phyloP scores from a whole-genome alignment of 163 green algal species.

The Scenedesmus sp. region DNA sequence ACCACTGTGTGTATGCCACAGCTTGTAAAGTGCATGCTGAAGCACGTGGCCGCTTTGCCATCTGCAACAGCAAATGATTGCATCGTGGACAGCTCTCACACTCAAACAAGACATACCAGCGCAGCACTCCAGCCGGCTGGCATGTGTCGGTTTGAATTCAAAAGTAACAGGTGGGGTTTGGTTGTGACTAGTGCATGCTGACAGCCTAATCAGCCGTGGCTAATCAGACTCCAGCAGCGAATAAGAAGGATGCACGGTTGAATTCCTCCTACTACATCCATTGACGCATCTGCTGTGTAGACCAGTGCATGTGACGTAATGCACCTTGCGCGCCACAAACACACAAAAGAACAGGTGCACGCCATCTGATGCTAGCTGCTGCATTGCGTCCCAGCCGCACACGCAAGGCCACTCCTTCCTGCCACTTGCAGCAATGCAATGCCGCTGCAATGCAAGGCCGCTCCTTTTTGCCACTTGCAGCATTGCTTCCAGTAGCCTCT shows the following conservation, averaged over 20 bases:
- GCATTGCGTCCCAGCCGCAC: too few relatives aligned
- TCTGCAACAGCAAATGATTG: background rate
- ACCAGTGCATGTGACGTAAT: too few relatives aligned
- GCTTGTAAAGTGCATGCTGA: background rate
- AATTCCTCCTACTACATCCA: background rate
- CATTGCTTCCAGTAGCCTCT: too few relatives aligned
- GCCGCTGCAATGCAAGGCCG: too few relatives aligned
- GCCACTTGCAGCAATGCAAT: too few relatives aligned
- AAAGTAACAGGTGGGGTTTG: background rate
- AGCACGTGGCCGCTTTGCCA: background rate
- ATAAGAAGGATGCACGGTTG: background rate
- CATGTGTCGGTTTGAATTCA: background rate
- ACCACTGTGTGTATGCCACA: background rate
- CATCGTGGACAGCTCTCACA: background rate
- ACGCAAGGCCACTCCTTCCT: too few relatives aligned
- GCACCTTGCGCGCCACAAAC: too few relatives aligned
- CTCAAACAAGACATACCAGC: background rate
- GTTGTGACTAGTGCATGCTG: background rate
- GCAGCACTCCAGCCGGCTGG: background rate
- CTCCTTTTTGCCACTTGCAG: too few relatives aligned
- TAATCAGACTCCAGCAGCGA: background rate
- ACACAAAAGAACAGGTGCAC: background rate
- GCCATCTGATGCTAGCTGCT: background rate
- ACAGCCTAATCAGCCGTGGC: background rate
- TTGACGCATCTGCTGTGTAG: background rate